Percentiles rank a stretch among this genome's conserved stretches.
These are phyloP conservation scores for Scheffersomyces titani DNA, from an alignment of 1,139 yeast species.

Conservation along the genomic window DNA sequence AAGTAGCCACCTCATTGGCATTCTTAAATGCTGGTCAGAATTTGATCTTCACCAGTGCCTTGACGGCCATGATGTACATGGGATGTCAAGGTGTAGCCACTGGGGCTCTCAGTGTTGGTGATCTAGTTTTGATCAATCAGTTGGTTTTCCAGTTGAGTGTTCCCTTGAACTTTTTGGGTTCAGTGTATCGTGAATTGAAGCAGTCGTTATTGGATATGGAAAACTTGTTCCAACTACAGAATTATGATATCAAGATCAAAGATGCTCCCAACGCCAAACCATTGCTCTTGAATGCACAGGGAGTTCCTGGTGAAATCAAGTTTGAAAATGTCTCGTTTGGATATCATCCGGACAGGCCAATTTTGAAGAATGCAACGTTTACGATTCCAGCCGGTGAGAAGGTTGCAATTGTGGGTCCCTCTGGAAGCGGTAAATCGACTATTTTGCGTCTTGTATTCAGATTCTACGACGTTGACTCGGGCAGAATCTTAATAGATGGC, in stretches of 20 bases:
- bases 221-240: conserved; percentile 79
- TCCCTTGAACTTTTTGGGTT: conserved; percentile 90
- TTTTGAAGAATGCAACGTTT: conserved; percentile 77
- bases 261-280: conserved; percentile 66
- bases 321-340: conserved; percentile 95
- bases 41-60: conserved; percentile 83
- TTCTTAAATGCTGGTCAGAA: conserved; percentile 91
- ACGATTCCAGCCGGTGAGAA: conserved; percentile 88
- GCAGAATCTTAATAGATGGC: conserved; percentile 83
- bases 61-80: conserved; percentile 98
- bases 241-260: conserved; percentile 65
- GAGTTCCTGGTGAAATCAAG: conserved; percentile 64
- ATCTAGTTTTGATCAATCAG: conserved; percentile 92
- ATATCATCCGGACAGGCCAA: conserved; percentile 85
- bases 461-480: conserved; percentile 76
- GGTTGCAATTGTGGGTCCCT: conserved; percentile 93
- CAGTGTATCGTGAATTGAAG: conserved; percentile 91
- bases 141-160: conserved; percentile 93
- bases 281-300: conserved; percentile 41
- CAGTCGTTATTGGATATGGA: conserved; percentile 95
- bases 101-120: conserved; percentile 89
- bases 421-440: conserved; percentile 95
- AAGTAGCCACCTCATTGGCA: conserved; percentile 91
- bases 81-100: conserved; percentile 92
- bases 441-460: conserved; percentile 80